Evolutionary conservation across 1,284 basidiomycete genomes (phyloP).

Genomic region (Apiotrichum siamense): DNA sequence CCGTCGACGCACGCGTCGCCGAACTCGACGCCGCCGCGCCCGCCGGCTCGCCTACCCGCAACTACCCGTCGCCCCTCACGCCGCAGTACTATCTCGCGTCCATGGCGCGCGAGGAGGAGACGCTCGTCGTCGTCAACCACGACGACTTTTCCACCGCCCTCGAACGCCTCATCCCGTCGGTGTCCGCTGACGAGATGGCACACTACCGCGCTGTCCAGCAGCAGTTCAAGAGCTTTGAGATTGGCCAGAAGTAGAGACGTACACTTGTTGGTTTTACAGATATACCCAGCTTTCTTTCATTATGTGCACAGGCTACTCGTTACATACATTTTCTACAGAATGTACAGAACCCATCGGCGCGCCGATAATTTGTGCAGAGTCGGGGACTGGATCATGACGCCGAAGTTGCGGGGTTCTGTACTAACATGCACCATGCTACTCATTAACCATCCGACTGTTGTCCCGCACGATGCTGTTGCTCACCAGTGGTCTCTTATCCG

Average conservation of each 20-base stretch:
- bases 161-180: slow-evolving; percentile 71
- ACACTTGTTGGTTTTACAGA: no score
- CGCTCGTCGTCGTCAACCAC: slow-evolving; percentile 63
- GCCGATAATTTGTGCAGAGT: no score
- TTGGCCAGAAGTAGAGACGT: slow-evolving; percentile 15
- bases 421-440: no score
- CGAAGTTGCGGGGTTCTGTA: no score
- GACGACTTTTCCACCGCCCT: slow-evolving; percentile 75
- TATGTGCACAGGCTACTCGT: neutral
- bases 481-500: no score
- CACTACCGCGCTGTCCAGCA: slow-evolving; percentile 74
- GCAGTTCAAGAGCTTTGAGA: slow-evolving; percentile 53
- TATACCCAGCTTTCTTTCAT: no score
- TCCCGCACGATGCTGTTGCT: no score
- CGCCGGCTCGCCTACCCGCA: slow-evolving; percentile 12
- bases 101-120: slow-evolving; percentile 66
- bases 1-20: slow-evolving; percentile 69
- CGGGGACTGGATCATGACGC: no score
- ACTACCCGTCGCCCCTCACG: slow-evolving; percentile 73
- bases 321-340: neutral
- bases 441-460: no score
- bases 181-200: slow-evolving; percentile 80
- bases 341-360: neutral
- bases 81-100: slow-evolving; percentile 90
- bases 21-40: slow-evolving; percentile 30